Conservation (phyloP, 495 filamentous ascomycete species). For the Astrocystis sublimbata region DNA sequence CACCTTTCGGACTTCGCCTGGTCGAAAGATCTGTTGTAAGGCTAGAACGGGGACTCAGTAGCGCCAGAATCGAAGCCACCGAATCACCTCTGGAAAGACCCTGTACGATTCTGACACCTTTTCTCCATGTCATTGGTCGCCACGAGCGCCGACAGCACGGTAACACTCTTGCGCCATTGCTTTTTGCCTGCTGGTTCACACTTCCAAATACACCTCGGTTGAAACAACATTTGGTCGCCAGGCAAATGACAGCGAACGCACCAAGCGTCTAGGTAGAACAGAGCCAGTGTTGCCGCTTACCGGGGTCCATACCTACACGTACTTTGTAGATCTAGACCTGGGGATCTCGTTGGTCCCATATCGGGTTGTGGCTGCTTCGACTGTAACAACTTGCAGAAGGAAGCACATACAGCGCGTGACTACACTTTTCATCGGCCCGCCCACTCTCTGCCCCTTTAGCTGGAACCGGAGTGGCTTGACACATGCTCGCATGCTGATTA, state of each 20-base stretch:
- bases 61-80: conserved; percentile 11
- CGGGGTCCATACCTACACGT: background rate
- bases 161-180: conserved; percentile 1
- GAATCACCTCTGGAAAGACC: conserved; percentile 1
- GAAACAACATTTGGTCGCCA: background rate
- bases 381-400: background rate
- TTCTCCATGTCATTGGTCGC: conserved; percentile 8
- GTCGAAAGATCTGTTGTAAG: conserved; percentile 1
- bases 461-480: conserved; percentile 2
- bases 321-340: too few species aligned
- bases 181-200: background rate
- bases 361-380: conserved; percentile 5
- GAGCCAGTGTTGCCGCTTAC: background rate
- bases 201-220: background rate
- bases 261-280: background rate
- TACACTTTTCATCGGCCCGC: background rate
- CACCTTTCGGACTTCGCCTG: conserved; percentile 10
- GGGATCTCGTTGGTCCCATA: background rate
- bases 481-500: background rate
- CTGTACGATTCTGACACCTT: background rate
- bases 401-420: background rate
- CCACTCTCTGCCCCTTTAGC: background rate
- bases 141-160: conserved; percentile 15
- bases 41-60: conserved; percentile 11
- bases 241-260: background rate